phyloP scores from a whole-genome alignment of 2,329 filamentous ascomycete genomes.

The Coccinonectria pachysandricola region DNA sequence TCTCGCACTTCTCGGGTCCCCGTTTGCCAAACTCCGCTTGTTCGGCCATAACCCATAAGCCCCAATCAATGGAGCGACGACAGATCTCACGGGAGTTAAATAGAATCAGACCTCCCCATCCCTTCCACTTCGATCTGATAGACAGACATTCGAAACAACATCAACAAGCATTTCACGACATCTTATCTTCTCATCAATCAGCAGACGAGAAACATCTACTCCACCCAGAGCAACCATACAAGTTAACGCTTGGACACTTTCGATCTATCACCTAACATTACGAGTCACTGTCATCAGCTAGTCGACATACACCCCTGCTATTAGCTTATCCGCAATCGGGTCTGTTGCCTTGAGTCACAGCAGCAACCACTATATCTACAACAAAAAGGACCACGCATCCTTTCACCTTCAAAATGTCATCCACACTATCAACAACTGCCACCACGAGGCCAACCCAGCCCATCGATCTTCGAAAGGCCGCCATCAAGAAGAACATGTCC shows the following conservation, averaged over 20 bases:
- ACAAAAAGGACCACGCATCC: slow-evolving; percentile 14
- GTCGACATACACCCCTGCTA: slow-evolving; percentile 17
- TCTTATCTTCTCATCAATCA: too few relatives aligned
- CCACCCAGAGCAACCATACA: too few relatives aligned
- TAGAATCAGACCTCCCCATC: slow-evolving; percentile 16
- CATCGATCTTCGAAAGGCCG: slow-evolving; percentile 19
- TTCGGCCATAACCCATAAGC: slow-evolving; percentile 15
- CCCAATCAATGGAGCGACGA: slow-evolving; percentile 6
- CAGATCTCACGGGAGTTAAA: slow-evolving; percentile 19
- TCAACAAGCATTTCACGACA: slow-evolving; percentile 3
- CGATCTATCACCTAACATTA: slow-evolving; percentile 21
- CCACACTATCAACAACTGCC: slow-evolving; percentile 16
- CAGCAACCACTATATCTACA: slow-evolving; percentile 15
- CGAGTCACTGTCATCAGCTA: slow-evolving; percentile 20
- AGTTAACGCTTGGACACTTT: too few relatives aligned
- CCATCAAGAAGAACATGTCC: slow-evolving; percentile 77
- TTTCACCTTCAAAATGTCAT: slow-evolving; percentile 21
- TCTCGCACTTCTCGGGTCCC: slow-evolving; percentile 6
- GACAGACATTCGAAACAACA: too few relatives aligned
- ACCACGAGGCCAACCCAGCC: slow-evolving; percentile 15
- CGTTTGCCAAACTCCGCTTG: slow-evolving; percentile 21
- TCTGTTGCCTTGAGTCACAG: slow-evolving; percentile 19
- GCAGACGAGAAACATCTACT: too few relatives aligned
- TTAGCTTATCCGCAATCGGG: slow-evolving; percentile 20
- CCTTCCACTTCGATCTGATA: slow-evolving; percentile 3